Conservation (phyloP, 768 basidiomycete genomes). For the Glaciozyma martinii region DNA sequence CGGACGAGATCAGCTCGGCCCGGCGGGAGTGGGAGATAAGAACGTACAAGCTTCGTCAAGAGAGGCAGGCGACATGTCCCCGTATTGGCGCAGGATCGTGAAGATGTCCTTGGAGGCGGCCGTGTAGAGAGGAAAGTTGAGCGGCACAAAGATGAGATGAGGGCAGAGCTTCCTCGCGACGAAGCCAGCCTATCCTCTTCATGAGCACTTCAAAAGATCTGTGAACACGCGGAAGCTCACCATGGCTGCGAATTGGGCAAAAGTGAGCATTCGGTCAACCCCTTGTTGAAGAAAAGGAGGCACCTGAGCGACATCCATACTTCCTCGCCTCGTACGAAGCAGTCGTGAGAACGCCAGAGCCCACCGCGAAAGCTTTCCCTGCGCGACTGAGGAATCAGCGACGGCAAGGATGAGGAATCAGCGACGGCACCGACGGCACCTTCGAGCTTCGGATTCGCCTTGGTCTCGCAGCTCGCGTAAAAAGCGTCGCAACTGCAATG, state of each 20-base stretch:
- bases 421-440: too few species aligned
- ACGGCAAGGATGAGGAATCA: too few species aligned
- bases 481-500: slow-evolving; percentile 39
- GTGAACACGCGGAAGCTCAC: too few species aligned
- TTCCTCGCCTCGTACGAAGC: slow-evolving; percentile 39
- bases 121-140: slow-evolving; percentile 31
- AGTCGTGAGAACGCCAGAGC: slow-evolving; percentile 72
- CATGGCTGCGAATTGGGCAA: too few species aligned
- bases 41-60: slow-evolving; percentile 67
- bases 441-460: slow-evolving; percentile 36
- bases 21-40: not conserved
- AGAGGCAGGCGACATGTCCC: slow-evolving; percentile 45
- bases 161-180: slow-evolving; percentile 92
- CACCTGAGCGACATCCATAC: slow-evolving; percentile 60
- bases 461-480: slow-evolving; percentile 44
- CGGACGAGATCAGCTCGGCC: not conserved
- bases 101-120: slow-evolving; percentile 51
- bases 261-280: too few species aligned
- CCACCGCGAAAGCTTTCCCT: slow-evolving; percentile 51
- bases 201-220: too few species aligned
- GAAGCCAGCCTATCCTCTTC: slow-evolving; percentile 63
- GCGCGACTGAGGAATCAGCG: too few species aligned
- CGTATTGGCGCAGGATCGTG: slow-evolving; percentile 54
- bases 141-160: slow-evolving; percentile 59
- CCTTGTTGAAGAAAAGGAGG: too few species aligned